Evolutionary conservation across 495 filamentous ascomycete genomes (phyloP), one percentile per base, ranked within the genome.

Genomic region (Sphaerosporella brunnea): DNA sequence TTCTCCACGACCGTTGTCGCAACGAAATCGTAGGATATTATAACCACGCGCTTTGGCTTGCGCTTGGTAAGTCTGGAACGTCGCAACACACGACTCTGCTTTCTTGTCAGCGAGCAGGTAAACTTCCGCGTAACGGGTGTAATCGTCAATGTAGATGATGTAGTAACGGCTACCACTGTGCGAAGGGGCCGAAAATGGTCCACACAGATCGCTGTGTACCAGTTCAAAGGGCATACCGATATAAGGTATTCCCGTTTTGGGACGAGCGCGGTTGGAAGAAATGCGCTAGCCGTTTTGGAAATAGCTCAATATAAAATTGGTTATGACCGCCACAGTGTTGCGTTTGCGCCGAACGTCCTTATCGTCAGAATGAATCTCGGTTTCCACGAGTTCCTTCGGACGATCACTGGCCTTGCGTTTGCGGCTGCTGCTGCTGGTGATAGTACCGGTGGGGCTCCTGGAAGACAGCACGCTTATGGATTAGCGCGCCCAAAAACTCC

Each of bases 321-420:
- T n/a, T n/a, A n/a, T 20, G 2, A 34, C 45, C 19, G 45, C 45
- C n/a, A 23, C 45, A 23, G 45, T 48, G 23, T 48, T 48, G 5
- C 45, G 45, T 39, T 45, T 45, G 21, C 48, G 23, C 24, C 19
- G 19, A 4, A 32, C 39, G 23, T 46, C 34, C 51, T 45, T 11
- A 45, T 50, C 30, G 52, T 19, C 18, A 38, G 42, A 11, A 8
- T 11, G 34, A 34, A 48, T 38, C 2, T 37, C 35, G 1, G 26
- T 48, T 7, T 15, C 13, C 15, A 36, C 25, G 15, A 46, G 43
- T 20, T 46, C 43, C 43, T 46, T 46, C 9, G 43, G 25, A 19
- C 43, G 43, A 1, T 20, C 15, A 19, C 16, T n/a, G 24, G 43
- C 25, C 19, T 35, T 46, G 24, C 43, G 43, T 19, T 46, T 46